Percentiles rank a stretch among this genome's conserved stretches.
These are phyloP conservation scores for Crassisporium funariophilum DNA, from an alignment of 768 basidiomycete genomes.

Conservation along the genomic window DNA sequence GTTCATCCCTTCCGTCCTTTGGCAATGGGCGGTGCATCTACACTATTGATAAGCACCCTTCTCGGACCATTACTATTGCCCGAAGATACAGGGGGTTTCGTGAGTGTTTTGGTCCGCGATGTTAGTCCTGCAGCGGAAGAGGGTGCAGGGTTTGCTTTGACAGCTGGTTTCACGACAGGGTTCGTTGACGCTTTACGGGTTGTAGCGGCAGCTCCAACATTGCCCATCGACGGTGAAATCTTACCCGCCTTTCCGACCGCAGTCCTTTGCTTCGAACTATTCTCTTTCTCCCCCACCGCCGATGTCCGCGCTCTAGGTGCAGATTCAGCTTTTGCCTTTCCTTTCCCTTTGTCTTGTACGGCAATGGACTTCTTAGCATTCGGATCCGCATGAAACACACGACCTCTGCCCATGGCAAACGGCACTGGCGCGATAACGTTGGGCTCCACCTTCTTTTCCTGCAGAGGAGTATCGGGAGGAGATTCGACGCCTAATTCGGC, in stretches of 20 bases:
- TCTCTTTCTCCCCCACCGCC: conserved; percentile 39
- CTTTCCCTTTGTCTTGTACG: conserved; percentile 40
- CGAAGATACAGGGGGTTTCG: conserved; percentile 29
- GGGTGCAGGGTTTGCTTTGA: conserved; percentile 12
- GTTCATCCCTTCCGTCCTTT: conserved; percentile 51
- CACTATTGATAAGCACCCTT: conserved; percentile 67
- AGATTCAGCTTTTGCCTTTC: conserved; percentile 32
- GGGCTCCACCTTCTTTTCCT: conserved; percentile 48
- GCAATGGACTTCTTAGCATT: conserved; percentile 26
- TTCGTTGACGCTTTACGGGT: conserved; percentile 23
- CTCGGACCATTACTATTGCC: conserved; percentile 51
- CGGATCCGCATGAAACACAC: conserved; percentile 32
- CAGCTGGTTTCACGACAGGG: conserved; percentile 21
- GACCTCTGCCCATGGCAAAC: conserved; percentile 15
- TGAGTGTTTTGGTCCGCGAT: conserved; percentile 14
- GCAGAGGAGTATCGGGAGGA: conserved; percentile 52
- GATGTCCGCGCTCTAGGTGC: conserved; percentile 16
- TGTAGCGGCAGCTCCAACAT: conserved; percentile 4
- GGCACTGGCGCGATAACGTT: conserved; percentile 27
- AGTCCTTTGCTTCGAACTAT: conserved; percentile 20
- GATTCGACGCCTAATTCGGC: conserved; percentile 51
- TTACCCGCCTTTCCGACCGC: conserved; percentile 18
- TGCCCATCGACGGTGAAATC: conserved; percentile 17
- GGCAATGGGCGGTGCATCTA: conserved; percentile 54
- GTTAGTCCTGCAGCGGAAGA: conserved; percentile 7